Base-by-base conservation (phyloP, 2,329 filamentous ascomycete genomes). In the Calonectria fujianensis region DNA sequence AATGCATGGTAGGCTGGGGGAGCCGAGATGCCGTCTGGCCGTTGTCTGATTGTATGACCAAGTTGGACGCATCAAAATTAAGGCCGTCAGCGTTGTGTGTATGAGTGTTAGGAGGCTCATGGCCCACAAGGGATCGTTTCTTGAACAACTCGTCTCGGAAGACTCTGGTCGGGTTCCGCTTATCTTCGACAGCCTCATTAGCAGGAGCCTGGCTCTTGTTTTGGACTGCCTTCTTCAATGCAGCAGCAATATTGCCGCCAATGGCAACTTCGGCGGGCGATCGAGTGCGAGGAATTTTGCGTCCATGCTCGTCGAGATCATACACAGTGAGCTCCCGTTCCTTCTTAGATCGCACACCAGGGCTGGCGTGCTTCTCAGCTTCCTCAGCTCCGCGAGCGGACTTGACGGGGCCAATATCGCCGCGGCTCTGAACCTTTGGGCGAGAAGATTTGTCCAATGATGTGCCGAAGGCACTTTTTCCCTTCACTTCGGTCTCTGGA, bases 111-210 rank as follows among this genome's bases (percentile, higher is more conserved):
- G 88, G 87, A 32, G 90, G 90, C 61, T 88, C 87, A 72, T 88
- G 89, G 10, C 89, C 90, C 63, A 90, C 88, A 81, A 90, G 86
- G 1, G 91, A 90, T 39, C 92, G 90, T 80, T 93, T 90, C 83
- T 93, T 93, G 85, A 93, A 93, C 0, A 92, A 93, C 80, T 89
- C 90, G 80, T 93, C 91, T 73, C 91, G 86, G 67, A 87, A 87
- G 14, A 92, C 90, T 18, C 91, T 91, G 11, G 86, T 89, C 6
- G 86, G 85, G 51, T 86, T 80, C 70, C 85, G 89, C n/a, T 86
- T 84, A 27, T 85, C 84, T 4, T 85, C 84, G 6, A 82, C 76
- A 6, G 79, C 81, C 9, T 85, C 82, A 50, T 85, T 82, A 0
- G 24, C 24, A 24, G 83, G 78, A 3, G 85, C 82, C 39, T 88